Conservation (phyloP, 208 protist species). For the Leishmania tropica region DNA sequence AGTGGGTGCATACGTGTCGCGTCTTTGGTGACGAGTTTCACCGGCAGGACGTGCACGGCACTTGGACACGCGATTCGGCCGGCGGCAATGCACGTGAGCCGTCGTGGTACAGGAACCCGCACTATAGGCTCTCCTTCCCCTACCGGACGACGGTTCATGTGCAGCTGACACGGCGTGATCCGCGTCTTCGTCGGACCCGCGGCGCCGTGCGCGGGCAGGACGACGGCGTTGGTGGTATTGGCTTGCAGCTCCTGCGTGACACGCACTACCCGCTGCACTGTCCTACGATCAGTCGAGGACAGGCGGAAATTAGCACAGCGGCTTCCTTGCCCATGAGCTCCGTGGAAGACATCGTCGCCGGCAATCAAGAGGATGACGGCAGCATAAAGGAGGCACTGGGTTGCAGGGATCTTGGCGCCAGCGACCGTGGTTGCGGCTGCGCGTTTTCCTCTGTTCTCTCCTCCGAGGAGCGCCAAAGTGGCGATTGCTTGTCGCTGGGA, state of each 20-base stretch:
- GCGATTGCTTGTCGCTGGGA: slow-evolving; percentile 69
- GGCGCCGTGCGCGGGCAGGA: background rate
- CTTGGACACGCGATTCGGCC: slow-evolving; percentile 57
- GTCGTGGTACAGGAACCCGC: slow-evolving; percentile 81
- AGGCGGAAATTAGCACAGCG: background rate
- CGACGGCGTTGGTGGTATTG: slow-evolving; percentile 53
- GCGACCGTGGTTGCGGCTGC: background rate
- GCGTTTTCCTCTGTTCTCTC: slow-evolving; percentile 31
- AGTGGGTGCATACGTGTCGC: slow-evolving; percentile 67
- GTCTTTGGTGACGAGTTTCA: slow-evolving; percentile 56
- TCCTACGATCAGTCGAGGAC: background rate
- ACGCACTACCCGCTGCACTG: slow-evolving; percentile 66
- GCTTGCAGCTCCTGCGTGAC: slow-evolving; percentile 62
- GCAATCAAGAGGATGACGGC: background rate
- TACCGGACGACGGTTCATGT: slow-evolving; percentile 54
- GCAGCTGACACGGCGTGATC: slow-evolving; percentile 66
- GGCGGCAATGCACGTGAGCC: slow-evolving; percentile 50
- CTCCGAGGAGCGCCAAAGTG: slow-evolving; percentile 48
- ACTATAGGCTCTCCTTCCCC: slow-evolving; percentile 61
- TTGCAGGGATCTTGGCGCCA: background rate
- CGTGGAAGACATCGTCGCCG: background rate
- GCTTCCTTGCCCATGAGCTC: background rate
- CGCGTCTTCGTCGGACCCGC: slow-evolving; percentile 37
- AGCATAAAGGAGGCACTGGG: background rate
- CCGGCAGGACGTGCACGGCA: slow-evolving; percentile 47